Base-by-base conservation (phyloP, 768 basidiomycete genomes). In the Mrakia frigida region DNA sequence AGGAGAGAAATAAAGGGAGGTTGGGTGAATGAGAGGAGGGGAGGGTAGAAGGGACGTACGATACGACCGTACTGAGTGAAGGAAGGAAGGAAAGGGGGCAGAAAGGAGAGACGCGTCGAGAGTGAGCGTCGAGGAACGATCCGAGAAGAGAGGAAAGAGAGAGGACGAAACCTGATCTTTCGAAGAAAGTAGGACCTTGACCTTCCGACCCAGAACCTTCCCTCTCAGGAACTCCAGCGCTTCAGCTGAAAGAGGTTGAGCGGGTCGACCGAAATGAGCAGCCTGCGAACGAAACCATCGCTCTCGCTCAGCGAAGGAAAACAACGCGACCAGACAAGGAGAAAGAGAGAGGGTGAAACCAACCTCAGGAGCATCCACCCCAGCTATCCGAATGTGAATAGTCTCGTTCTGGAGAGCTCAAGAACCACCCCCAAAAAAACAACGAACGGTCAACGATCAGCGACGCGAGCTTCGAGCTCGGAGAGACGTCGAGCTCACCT, bases 201-300 rank as follows among this genome's bases (percentile, higher is more conserved):
- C 65, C 31, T 41, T 46, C 13, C 60, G 35, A 5, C 74, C 74
- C 3, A 70, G 50, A 9, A 75, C 14, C 43, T 61, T 46, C 9
- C 33, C 31, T 28, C 59, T 75, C 16, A 75, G 69, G 31, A 61
- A 75, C 41, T 31, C 33, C 10, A 75, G 39, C 0, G 74, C 67
- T 21, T 75, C 74, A 13, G 74, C 74, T 2, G 74, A 75, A 2
- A 75, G 74, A n/a, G 74, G 68, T 46, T 75, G 74, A 21, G 74
- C 74, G 7, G 74, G 74, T 16, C 74, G 74, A 31, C 74, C 74
- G 28, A 75, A 75, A 56, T 75, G 74, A 39, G 74, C 74, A 3
- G 69, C 74, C 74, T 72, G 50, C 11, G 28, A 39, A n/a, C 18
- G 71, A 37, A 56, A 5, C 5, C 6, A 0, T 5, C 13, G 25